Conservation (phyloP, 2,329 filamentous ascomycete species). For the Ascochyta rabiei region DNA sequence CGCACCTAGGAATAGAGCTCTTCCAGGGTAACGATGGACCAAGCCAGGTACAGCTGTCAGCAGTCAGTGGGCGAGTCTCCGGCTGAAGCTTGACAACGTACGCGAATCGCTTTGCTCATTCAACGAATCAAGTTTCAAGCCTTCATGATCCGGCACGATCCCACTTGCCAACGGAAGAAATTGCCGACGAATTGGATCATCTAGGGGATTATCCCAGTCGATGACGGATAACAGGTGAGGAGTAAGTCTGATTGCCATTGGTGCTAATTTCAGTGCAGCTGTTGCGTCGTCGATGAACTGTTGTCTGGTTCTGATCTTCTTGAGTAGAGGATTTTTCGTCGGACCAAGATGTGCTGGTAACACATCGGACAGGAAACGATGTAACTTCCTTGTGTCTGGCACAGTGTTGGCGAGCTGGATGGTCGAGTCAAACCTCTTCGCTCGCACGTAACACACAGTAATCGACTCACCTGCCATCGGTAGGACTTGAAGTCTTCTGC, state of each 20-base stretch:
- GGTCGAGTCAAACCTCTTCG: constrained; percentile 3
- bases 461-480: constrained; percentile 59
- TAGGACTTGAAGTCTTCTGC: constrained; percentile 59
- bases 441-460: neutral
- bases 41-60: constrained; percentile 57
- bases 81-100: constrained; percentile 11
- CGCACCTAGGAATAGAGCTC: constrained; percentile 66
- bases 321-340: constrained; percentile 36
- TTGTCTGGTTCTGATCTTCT: constrained; percentile 54
- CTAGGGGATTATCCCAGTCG: constrained; percentile 64
- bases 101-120: constrained; percentile 62
- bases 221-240: constrained; percentile 66
- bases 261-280: constrained; percentile 59
- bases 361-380: constrained; percentile 56
- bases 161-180: constrained; percentile 64
- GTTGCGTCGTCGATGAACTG: constrained; percentile 62
- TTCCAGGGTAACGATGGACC: constrained; percentile 69
- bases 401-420: constrained; percentile 58
- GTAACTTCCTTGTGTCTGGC: constrained; percentile 55
- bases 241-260: constrained; percentile 66
- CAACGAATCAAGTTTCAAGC: constrained; percentile 63
- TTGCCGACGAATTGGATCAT: constrained; percentile 66
- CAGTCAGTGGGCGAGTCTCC: constrained; percentile 1
- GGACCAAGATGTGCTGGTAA: constrained; percentile 59
- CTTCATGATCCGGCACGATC: constrained; percentile 61